Base-by-base conservation (phyloP, 768 basidiomycete species). In the Lanmaoa rubissima region DNA sequence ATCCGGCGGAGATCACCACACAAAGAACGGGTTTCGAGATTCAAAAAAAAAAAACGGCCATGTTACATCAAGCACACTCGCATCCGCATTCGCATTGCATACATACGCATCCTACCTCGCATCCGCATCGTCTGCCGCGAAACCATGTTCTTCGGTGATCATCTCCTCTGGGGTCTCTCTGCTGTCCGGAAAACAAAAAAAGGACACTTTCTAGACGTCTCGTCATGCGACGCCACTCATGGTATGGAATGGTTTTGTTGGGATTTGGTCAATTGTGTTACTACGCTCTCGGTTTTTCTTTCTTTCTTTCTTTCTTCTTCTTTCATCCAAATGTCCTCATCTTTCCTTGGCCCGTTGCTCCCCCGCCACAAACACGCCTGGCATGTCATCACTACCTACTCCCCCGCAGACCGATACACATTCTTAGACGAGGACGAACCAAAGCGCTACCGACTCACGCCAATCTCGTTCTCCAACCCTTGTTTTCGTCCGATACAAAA, bases 121-220 rank as follows among this genome's bases (percentile, higher is more conserved):
- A 54, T 42, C 48, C n/a, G 31, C 58, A 45, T 24, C 46, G 51
- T 42, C 21, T 28, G 41, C 48, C 21, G 13, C 17, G 39, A 54
- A 54, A 55, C 52, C 48, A 14, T 11, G 24, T 40, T 54, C 39
- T 21, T 24, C 7, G 51, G 35, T 56, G 28, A 38, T 17, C 36
- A 9, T 36, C 17, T 16, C 19, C 32, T 31, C 19, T 2, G 26
- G 31, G 6, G 2, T 40, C 60, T 58, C 61, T 40, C 61, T 17
- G 61, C 61, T 62, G 61, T 62, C 61, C 61, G 51, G 44, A 32
- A 57, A 44, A 38, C n/a, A 36, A 41, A 53, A n/a, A 44, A 40
- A 36, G 34, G 35, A 40, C 19, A 16, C 8, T 5, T 28, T 53
- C 45, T 62, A 62, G 61, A 62, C 41, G 36, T 54, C 49, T 42